Conservation (phyloP, 2,329 filamentous ascomycete genomes). For the Aulographum hederae region DNA sequence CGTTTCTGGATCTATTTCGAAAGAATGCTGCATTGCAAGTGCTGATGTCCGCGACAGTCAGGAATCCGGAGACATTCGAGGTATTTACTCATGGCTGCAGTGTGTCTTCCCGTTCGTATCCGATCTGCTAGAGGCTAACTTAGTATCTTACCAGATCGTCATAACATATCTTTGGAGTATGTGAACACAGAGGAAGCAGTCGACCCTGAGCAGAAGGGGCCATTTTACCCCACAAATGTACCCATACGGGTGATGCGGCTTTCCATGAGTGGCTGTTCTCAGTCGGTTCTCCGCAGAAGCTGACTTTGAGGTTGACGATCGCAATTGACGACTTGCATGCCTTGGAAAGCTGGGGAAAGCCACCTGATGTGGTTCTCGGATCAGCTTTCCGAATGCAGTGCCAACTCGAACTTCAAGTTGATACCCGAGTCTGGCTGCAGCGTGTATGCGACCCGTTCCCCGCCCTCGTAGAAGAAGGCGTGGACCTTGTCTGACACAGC, state of each 20-base stretch:
- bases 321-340: no score
- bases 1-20: constrained; percentile 42
- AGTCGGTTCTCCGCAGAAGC: no score
- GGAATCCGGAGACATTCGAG: constrained; percentile 51
- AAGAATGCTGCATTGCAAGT: constrained; percentile 38
- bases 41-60: constrained; percentile 51
- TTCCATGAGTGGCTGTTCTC: no score
- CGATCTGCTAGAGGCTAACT: constrained; percentile 18
- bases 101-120: constrained; percentile 13
- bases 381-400: no score
- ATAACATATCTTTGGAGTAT: background rate
- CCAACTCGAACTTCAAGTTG: no score
- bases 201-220: background rate
- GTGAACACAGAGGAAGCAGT: background rate
- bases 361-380: no score
- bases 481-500: no score
- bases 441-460: no score
- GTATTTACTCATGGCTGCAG: constrained; percentile 42
- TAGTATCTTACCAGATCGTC: constrained; percentile 9
- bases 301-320: no score
- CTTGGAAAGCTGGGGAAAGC: no score
- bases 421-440: no score
- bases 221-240: background rate
- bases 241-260: background rate
- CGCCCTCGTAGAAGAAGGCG: no score